These are phyloP conservation scores for Chalciporus sp. DNA, from an alignment of 1,284 basidiomycete species.

Conservation along the genomic window DNA sequence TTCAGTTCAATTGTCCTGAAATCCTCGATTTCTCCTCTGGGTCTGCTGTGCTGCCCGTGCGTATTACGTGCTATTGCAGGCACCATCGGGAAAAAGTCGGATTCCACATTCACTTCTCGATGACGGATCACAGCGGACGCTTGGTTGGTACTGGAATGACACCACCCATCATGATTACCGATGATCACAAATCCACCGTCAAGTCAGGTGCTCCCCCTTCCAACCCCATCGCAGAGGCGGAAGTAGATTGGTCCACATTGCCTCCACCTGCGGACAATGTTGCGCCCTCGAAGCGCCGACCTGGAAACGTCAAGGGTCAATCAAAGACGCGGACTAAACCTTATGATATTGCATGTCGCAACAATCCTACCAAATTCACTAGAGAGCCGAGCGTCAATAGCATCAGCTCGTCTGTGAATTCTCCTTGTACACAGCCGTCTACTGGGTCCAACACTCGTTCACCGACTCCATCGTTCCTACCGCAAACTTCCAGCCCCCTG, in stretches of 20 bases:
- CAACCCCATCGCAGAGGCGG: slow-evolving; percentile 31
- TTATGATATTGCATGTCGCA: slow-evolving; percentile 54
- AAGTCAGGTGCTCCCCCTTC: slow-evolving; percentile 31
- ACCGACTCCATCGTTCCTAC: slow-evolving; percentile 45
- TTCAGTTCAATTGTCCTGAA: slow-evolving; percentile 96
- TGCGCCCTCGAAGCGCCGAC: slow-evolving; percentile 47
- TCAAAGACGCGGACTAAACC: slow-evolving; percentile 56
- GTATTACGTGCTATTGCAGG: slow-evolving; percentile 98
- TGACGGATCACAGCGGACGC: slow-evolving; percentile 82
- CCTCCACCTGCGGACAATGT: slow-evolving; percentile 32
- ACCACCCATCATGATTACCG: slow-evolving; percentile 97
- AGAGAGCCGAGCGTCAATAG: slow-evolving; percentile 57
- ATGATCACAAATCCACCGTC: slow-evolving; percentile 91
- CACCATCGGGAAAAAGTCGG: slow-evolving; percentile 98
- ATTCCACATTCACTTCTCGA: slow-evolving; percentile 90
- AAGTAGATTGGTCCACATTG: slow-evolving; percentile 50
- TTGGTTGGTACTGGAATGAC: slow-evolving; percentile 85
- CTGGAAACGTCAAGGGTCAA: slow-evolving; percentile 35
- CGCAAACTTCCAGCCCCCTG: slow-evolving; percentile 17
- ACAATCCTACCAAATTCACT: slow-evolving; percentile 39
- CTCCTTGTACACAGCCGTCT: slow-evolving; percentile 35
- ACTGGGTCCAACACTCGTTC: slow-evolving; percentile 50
- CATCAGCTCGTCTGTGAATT: slow-evolving; percentile 50
- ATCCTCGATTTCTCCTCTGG: slow-evolving; percentile 90
- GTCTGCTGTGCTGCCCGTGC: slow-evolving; percentile 86